A percentile compares a stretch with the other conserved stretches of the same genome.
These are phyloP conservation scores for Aspergillus asperescens DNA, from an alignment of 495 filamentous ascomycete genomes.

Conservation along the genomic window DNA sequence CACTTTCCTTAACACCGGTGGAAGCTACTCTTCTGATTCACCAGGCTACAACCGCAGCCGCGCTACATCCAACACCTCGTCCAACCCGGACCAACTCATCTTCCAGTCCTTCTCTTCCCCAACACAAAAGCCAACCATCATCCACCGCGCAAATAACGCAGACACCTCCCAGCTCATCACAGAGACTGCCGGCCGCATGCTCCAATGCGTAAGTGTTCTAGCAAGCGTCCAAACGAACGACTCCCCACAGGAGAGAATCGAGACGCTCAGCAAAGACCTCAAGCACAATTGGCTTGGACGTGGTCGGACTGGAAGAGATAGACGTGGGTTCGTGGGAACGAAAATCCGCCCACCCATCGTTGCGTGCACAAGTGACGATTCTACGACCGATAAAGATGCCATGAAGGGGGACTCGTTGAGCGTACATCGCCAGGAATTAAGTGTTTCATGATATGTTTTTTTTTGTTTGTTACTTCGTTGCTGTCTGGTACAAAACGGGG, in stretches of 20 bases:
- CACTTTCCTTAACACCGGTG: conserved; percentile 58
- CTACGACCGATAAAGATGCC: conserved; percentile 7
- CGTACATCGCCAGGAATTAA: conserved; percentile 30
- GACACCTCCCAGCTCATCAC: conserved; percentile 80
- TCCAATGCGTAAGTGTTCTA: conserved; percentile 91
- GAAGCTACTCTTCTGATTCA: conserved; percentile 46
- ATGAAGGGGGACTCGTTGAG: conserved; percentile 18
- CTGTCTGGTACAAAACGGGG: conserved; percentile 16
- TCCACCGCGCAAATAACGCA: conserved; percentile 31
- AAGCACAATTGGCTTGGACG: conserved; percentile 96
- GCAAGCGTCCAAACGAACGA: conserved; percentile 69
- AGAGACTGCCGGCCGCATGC: conserved; percentile 90
- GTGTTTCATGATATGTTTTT: conserved; percentile 24
- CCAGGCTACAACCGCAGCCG: conserved; percentile 53
- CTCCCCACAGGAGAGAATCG: conserved; percentile 71
- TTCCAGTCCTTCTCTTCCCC: conserved; percentile 52
- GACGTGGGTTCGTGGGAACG: conserved; percentile 79
- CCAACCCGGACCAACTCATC: conserved; percentile 43
- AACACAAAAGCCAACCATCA: conserved; percentile 40
- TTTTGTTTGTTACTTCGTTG: conserved; percentile 15
- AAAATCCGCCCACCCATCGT: conserved; percentile 45
- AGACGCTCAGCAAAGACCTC: conserved; percentile 73
- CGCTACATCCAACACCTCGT: conserved; percentile 83
- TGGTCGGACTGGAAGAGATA: conserved; percentile 81
- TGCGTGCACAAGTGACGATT: conserved; percentile 22